Percentiles rank a stretch among this genome's conserved stretches.
These are phyloP conservation scores for Wickerhamiella domercqiae DNA, from an alignment of 805 yeast species.

Conservation along the genomic window DNA sequence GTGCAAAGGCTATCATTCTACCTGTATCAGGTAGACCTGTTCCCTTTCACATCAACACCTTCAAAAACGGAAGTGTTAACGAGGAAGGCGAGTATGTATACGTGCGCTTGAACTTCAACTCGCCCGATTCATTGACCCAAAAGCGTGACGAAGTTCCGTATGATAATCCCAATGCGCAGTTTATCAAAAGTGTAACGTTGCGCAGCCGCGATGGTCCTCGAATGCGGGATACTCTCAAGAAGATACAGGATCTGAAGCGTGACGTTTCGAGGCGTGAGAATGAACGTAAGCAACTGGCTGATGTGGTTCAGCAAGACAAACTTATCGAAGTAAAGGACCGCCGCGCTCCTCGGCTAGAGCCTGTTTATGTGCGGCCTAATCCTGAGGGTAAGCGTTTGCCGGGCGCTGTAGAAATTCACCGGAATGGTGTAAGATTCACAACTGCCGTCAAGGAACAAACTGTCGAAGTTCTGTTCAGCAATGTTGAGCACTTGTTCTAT, in stretches of 20 bases:
- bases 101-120: constrained; percentile 75
- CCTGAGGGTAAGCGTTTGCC: constrained; percentile 95
- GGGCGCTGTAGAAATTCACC: constrained; percentile 80
- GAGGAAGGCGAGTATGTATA: constrained; percentile 95
- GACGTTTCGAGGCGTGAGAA: constrained; percentile 81
- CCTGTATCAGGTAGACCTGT: constrained; percentile 95
- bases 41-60: constrained; percentile 90
- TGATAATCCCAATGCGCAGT: constrained; percentile 78
- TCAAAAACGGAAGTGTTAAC: constrained; percentile 84
- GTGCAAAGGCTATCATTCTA: constrained; percentile 72
- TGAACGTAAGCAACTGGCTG: constrained; percentile 83
- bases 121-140: constrained; percentile 72
- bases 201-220: constrained; percentile 84
- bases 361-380: constrained; percentile 82
- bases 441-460: constrained; percentile 72
- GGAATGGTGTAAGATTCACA: constrained; percentile 89
- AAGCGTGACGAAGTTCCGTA: constrained; percentile 75
- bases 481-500: constrained; percentile 84
- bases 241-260: constrained; percentile 82
- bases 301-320: constrained; percentile 84
- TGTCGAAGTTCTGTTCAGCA: constrained; percentile 76
- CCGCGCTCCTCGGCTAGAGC: constrained; percentile 74
- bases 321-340: constrained; percentile 69
- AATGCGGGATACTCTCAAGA: constrained; percentile 76
- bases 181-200: constrained; percentile 71